Evolutionary conservation across 805 yeast genomes (phyloP).

Genomic region (Schwanniomyces polymorphus): DNA sequence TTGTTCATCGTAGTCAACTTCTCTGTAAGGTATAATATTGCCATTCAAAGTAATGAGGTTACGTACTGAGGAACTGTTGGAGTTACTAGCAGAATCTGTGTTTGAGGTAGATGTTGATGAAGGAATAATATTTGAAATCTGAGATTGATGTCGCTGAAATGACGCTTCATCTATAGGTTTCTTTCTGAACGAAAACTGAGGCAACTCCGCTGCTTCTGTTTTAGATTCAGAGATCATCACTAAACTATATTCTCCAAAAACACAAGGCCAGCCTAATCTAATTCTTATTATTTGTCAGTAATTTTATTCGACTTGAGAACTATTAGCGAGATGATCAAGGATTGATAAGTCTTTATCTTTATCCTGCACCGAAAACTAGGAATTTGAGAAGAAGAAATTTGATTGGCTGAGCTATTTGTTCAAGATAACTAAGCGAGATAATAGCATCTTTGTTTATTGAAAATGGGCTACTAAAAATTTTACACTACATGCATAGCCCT

Average conservation of each 20-base stretch:
- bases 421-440: background rate
- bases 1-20: slow-evolving; percentile 50
- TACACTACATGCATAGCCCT: background rate
- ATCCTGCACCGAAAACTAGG: background rate
- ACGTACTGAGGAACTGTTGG: background rate
- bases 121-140: slow-evolving; percentile 27
- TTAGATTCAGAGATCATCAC: slow-evolving; percentile 4
- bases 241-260: background rate
- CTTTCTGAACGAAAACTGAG: slow-evolving; percentile 31
- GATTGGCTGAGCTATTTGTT: background rate
- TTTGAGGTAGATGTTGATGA: background rate
- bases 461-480: background rate
- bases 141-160: slow-evolving; percentile 15
- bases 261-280: background rate
- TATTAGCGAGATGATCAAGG: background rate
- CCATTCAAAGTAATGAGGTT: background rate
- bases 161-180: slow-evolving; percentile 21
- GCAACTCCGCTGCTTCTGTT: slow-evolving; percentile 7
- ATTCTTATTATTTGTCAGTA: background rate
- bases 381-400: background rate
- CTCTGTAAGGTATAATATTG: slow-evolving; percentile 7
- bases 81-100: background rate
- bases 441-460: background rate
- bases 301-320: background rate
- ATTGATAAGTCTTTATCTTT: background rate